These are phyloP conservation scores for Penicillium sp. DNA, from an alignment of 2,329 filamentous ascomycete species.

Conservation along the genomic window DNA sequence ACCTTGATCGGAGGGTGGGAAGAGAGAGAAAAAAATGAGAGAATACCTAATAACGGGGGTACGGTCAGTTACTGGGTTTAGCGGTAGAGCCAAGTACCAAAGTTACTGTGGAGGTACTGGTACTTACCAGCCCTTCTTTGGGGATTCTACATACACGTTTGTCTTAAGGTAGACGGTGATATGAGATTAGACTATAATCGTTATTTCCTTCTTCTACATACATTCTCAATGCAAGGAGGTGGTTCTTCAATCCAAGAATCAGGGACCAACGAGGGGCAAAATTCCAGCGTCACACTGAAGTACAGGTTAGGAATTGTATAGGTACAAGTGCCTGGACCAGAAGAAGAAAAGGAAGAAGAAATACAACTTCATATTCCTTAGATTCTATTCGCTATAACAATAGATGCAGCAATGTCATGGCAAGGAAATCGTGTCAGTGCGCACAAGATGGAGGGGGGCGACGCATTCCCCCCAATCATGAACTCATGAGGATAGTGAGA, in stretches of 20 bases:
- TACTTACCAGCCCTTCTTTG: constrained; percentile 12
- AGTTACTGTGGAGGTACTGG: constrained; percentile 22
- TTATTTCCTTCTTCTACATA: not conserved
- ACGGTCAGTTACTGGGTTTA: constrained; percentile 6
- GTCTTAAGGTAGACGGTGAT: no score
- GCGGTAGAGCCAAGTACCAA: constrained; percentile 26
- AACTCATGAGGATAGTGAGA: not conserved
- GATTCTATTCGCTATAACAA: not conserved
- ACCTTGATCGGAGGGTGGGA: constrained; percentile 8
- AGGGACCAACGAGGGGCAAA: constrained; percentile 10
- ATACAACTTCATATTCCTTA: not conserved
- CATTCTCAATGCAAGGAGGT: constrained; percentile 8
- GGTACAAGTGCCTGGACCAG: not conserved
- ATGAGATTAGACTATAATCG: no score
- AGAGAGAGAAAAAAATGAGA: constrained; percentile 11
- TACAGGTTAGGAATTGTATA: not conserved
- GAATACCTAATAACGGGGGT: constrained; percentile 9
- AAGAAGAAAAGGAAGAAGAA: not conserved
- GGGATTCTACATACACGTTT: no score
- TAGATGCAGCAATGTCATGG: constrained; percentile 5
- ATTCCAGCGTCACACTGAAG: constrained; percentile 2
- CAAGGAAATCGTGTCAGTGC: constrained; percentile 16
- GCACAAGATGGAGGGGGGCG: constrained; percentile 18
- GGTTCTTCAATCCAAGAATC: not conserved
- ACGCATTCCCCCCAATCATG: constrained; percentile 2